Conservation (phyloP, 371 early-diverging fungal species). For the Mucor lusitanicus region DNA sequence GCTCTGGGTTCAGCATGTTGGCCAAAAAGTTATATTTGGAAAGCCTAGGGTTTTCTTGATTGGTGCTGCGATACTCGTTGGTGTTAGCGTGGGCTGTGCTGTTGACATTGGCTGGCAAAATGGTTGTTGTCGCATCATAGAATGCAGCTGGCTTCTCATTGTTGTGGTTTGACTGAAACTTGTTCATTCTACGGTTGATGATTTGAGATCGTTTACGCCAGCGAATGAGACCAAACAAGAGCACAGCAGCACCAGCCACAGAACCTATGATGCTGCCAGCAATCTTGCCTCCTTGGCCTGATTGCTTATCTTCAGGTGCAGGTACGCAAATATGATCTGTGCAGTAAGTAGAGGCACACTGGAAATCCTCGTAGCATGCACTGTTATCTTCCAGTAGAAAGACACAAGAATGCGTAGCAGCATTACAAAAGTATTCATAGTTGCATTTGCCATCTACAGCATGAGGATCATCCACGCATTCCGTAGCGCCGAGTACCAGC, state of each 20-base stretch:
- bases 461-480: slow-evolving; percentile 27
- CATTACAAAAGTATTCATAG: slow-evolving; percentile 31
- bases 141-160: not conserved
- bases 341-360: slow-evolving; percentile 32
- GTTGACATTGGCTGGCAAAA: not conserved
- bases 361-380: slow-evolving; percentile 32
- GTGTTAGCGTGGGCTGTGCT: too few relatives aligned
- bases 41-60: slow-evolving; percentile 7
- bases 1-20: slow-evolving; percentile 14
- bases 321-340: slow-evolving; percentile 3
- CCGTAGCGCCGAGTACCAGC: slow-evolving; percentile 26
- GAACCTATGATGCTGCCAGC: slow-evolving; percentile 29
- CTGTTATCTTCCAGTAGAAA: slow-evolving; percentile 9
- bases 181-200: slow-evolving; percentile 15
- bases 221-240: slow-evolving; percentile 15
- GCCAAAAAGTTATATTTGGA: slow-evolving; percentile 38
- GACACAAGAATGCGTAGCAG: slow-evolving; percentile 23
- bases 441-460: slow-evolving; percentile 27
- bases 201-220: slow-evolving; percentile 5
- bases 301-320: not conserved
- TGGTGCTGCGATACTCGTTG: not conserved
- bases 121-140: not conserved
- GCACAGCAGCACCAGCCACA: slow-evolving; percentile 23
- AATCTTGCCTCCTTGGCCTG: slow-evolving; percentile 26
- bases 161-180: not conserved